Base-by-base conservation (phyloP, 768 basidiomycete genomes). In the Pleurotus sapidus region DNA sequence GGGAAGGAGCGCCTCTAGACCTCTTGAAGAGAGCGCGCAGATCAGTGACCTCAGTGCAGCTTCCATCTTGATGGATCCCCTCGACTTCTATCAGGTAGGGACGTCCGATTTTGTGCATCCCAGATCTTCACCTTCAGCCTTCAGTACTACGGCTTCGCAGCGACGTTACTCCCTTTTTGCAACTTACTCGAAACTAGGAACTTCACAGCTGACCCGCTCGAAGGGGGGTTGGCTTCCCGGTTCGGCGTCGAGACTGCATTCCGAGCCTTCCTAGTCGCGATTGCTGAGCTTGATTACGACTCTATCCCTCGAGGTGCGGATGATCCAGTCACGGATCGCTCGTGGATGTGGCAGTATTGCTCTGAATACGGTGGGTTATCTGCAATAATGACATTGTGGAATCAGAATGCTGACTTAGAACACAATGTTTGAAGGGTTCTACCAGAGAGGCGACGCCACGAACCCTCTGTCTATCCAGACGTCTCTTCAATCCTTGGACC, bases 321-420 rank as follows among this genome's bases (percentile, higher is more conserved):
- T 57, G 78, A 80, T 62, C 77, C 78, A 1, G 74, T 76, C 0
- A 60, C 65, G 49, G 79, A 79, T 55, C 64, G 62, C 45, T 79
- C 78, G 6, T 81, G 79, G 80, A 80, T 79, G 78, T 72, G 79
- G 70, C 79, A 82, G 59, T 80, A 80, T 57, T 81, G 78, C 53
- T 80, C 79, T 0, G 78, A 82, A 64, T 81, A 78, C 58, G 80
- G 79, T 77, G 14, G 15, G 65, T 46, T n/a, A 4, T 18, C 23
- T 39, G 8, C 48, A 37, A 3, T 15, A 38, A 7, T 34, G 17
- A 17, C 7, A 1, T 30, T 18, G 20, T 46, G 14, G 9, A 25
- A 3, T 38, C n/a, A 17, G 12, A 34, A 18, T 30, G 9, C 18
- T 23, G 39, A 18, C 34, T 12, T 39, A 17, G 11, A 55, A 39